Evolutionary conservation across 2,329 filamentous ascomycete genomes (phyloP).

Genomic region (Canariomyces notabilis): DNA sequence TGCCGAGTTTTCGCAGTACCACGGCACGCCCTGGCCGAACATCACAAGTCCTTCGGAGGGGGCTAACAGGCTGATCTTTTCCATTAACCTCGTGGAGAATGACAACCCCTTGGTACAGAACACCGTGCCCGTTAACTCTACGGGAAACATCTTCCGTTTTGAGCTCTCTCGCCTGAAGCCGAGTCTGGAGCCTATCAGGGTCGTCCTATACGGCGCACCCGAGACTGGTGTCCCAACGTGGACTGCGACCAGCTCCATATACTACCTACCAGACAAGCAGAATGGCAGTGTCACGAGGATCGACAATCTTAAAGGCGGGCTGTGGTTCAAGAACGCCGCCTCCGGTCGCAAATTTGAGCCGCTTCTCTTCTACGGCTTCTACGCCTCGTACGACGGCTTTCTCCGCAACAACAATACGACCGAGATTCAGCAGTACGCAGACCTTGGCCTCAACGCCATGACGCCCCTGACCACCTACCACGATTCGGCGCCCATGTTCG

Average conservation of each 20-base stretch:
- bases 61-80: conserved; percentile 31
- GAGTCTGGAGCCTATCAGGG: conserved; percentile 34
- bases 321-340: conserved; percentile 35
- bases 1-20: conserved; percentile 37
- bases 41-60: conserved; percentile 17
- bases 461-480: conserved; percentile 38
- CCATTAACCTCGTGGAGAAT: conserved; percentile 32
- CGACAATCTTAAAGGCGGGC: conserved; percentile 41
- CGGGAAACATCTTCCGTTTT: conserved; percentile 35
- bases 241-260: conserved; percentile 34
- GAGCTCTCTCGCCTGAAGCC: conserved; percentile 33
- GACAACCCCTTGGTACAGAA: conserved; percentile 32
- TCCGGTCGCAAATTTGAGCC: conserved; percentile 35
- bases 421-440: conserved; percentile 32
- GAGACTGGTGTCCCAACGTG: conserved; percentile 30
- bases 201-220: conserved; percentile 35
- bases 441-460: conserved; percentile 41
- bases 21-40: conserved; percentile 34
- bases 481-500: conserved; percentile 34
- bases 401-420: conserved; percentile 36
- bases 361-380: conserved; percentile 42
- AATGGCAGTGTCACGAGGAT: conserved; percentile 41
- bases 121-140: conserved; percentile 32
- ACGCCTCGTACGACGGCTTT: conserved; percentile 40
- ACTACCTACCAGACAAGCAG: conserved; percentile 40